These are phyloP conservation scores for Kazachstania kunashirensis DNA, from an alignment of 805 yeast genomes.

Conservation along the genomic window DNA sequence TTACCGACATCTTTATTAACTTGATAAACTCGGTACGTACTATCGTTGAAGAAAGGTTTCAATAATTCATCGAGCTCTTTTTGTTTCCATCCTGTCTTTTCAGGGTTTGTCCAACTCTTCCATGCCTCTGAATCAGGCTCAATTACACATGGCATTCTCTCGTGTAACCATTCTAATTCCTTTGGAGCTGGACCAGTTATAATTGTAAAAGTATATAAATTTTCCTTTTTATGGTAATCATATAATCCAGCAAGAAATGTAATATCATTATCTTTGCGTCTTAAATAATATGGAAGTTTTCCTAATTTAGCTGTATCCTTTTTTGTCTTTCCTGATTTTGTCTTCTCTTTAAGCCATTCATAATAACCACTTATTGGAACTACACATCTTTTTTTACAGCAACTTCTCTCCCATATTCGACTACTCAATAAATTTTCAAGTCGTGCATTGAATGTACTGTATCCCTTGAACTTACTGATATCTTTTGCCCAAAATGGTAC, in stretches of 20 bases:
- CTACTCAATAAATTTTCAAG: constrained; percentile 33
- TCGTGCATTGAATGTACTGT: constrained; percentile 65
- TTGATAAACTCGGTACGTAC: constrained; percentile 40
- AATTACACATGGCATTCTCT: constrained; percentile 67
- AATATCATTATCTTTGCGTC: constrained; percentile 41
- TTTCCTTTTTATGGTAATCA: constrained; percentile 15
- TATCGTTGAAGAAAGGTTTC: constrained; percentile 28
- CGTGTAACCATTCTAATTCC: constrained; percentile 59
- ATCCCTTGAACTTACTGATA: constrained; percentile 24
- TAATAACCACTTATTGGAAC: constrained; percentile 77
- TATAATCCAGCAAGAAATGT: constrained; percentile 60
- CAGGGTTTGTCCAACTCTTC: constrained; percentile 50
- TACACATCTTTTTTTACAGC: constrained; percentile 50
- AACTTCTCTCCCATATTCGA: constrained; percentile 48
- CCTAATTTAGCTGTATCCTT: constrained; percentile 8
- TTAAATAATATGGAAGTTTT: constrained; percentile 59
- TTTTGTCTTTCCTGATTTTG: no score
- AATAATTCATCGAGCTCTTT: constrained; percentile 34
- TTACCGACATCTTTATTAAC: constrained; percentile 62
- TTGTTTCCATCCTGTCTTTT: constrained; percentile 31
- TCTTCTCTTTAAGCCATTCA: constrained; percentile 50
- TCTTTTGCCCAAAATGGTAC: constrained; percentile 57
- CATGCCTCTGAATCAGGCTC: constrained; percentile 50
- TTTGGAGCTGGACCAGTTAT: constrained; percentile 64
- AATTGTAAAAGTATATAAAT: constrained; percentile 48